Evolutionary conservation across 2,329 filamentous ascomycete species (phyloP).

Genomic region (Phaeomoniella chlamydospora): DNA sequence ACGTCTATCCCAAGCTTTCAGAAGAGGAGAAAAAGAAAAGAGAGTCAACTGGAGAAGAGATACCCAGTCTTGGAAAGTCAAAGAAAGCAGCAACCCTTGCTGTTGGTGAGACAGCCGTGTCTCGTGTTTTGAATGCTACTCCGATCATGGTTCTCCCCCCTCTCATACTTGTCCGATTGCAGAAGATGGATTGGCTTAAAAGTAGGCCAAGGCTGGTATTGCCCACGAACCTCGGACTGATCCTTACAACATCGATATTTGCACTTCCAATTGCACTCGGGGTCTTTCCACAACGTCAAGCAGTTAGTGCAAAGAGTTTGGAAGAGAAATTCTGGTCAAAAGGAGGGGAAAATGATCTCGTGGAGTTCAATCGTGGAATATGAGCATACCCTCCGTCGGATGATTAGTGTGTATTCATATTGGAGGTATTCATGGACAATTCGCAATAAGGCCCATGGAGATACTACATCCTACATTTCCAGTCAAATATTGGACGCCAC

Average conservation of each 20-base stretch:
- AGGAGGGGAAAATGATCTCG: conserved; percentile 55
- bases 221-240: conserved; percentile 75
- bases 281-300: conserved; percentile 84
- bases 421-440: no score
- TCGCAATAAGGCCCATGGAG: no score
- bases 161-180: conserved; percentile 68
- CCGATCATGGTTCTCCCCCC: conserved; percentile 96
- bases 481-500: no score
- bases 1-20: conserved; percentile 72
- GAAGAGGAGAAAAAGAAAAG: conserved; percentile 51
- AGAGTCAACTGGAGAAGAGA: conserved; percentile 49
- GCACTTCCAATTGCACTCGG: conserved; percentile 81
- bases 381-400: conserved; percentile 34
- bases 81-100: conserved; percentile 77
- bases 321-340: conserved; percentile 77
- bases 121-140: conserved; percentile 81
- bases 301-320: conserved; percentile 57
- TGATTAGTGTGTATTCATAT: no score
- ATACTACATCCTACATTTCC: no score
- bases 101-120: conserved; percentile 83
- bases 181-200: conserved; percentile 71
- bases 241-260: conserved; percentile 73
- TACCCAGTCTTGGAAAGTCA: conserved; percentile 67
- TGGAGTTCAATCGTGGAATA: conserved; percentile 96
- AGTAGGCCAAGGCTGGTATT: conserved; percentile 60